Conservation (phyloP, 805 yeast species). For the Starmerella bombicola region DNA sequence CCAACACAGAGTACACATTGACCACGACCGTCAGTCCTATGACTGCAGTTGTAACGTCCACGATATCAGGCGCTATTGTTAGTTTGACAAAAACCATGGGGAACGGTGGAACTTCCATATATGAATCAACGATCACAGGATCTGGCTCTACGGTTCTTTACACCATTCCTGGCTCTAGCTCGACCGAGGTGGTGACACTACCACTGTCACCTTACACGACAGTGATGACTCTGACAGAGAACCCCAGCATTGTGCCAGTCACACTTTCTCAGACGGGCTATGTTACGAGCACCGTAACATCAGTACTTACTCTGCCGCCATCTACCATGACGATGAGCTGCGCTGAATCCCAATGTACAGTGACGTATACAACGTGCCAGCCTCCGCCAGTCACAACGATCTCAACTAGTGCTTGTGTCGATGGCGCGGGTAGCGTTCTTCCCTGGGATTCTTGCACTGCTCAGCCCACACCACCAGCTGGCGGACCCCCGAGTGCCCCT, state of each 20-base stretch:
- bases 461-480: background rate
- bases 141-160: conserved; percentile 3
- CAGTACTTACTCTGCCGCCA: conserved; percentile 5
- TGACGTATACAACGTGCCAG: conserved; percentile 3
- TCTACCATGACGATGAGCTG: conserved; percentile 5
- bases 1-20: conserved; percentile 3
- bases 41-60: conserved; percentile 9
- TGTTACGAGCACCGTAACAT: conserved; percentile 6
- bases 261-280: conserved; percentile 12
- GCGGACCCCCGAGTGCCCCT: background rate
- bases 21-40: conserved; percentile 6
- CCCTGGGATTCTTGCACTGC: background rate
- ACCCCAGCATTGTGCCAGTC: conserved; percentile 12
- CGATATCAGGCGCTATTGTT: conserved; percentile 4
- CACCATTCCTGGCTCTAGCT: conserved; percentile 6
- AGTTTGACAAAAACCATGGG: conserved; percentile 11
- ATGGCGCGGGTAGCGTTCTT: conserved; percentile 2
- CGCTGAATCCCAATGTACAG: conserved; percentile 9
- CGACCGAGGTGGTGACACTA: conserved; percentile 1
- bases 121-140: conserved; percentile 9
- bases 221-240: conserved; percentile 9
- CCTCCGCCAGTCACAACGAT: background rate
- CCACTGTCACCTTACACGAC: conserved; percentile 8
- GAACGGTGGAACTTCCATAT: conserved; percentile 7
- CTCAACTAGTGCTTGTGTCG: conserved; percentile 4